Evolutionary conservation across 371 early-diverging fungal species (phyloP).

Genomic region (Apophysomyces variabilis): DNA sequence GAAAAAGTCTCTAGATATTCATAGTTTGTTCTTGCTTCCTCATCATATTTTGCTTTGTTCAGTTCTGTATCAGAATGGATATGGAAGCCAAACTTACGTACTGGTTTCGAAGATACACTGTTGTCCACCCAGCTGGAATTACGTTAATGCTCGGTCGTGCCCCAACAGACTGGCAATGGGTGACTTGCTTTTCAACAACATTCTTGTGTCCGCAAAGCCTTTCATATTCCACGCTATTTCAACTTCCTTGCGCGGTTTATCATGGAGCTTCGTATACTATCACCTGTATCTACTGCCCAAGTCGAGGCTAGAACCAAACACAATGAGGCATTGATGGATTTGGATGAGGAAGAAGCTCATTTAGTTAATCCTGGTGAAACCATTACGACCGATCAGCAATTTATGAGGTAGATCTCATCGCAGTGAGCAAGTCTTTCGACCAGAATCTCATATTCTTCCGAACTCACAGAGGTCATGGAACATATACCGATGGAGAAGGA

Average conservation of each 20-base stretch:
- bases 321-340: conserved; percentile 41
- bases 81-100: too few species aligned
- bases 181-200: too few species aligned
- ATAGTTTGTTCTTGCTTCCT: too few species aligned
- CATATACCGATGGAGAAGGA: conserved; percentile 73
- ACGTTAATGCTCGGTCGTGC: too few species aligned
- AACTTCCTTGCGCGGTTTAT: background rate
- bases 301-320: conserved; percentile 17
- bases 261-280: conserved; percentile 40
- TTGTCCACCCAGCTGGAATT: too few species aligned
- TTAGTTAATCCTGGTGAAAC: conserved; percentile 90
- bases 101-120: too few species aligned
- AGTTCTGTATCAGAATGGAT: too few species aligned
- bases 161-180: too few species aligned
- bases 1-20: too few species aligned
- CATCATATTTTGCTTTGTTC: too few species aligned
- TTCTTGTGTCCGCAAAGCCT: too few species aligned
- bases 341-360: conserved; percentile 46
- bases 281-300: conserved; percentile 39
- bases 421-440: background rate
- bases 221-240: too few species aligned
- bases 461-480: conserved; percentile 91
- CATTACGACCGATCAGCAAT: conserved; percentile 82
- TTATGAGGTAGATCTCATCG: conserved; percentile 70
- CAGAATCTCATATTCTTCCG: background rate